A percentile compares a stretch with the other conserved stretches of the same genome.
Evolutionary conservation across 768 basidiomycete species (phyloP).

Genomic region (Mycena haematopus): DNA sequence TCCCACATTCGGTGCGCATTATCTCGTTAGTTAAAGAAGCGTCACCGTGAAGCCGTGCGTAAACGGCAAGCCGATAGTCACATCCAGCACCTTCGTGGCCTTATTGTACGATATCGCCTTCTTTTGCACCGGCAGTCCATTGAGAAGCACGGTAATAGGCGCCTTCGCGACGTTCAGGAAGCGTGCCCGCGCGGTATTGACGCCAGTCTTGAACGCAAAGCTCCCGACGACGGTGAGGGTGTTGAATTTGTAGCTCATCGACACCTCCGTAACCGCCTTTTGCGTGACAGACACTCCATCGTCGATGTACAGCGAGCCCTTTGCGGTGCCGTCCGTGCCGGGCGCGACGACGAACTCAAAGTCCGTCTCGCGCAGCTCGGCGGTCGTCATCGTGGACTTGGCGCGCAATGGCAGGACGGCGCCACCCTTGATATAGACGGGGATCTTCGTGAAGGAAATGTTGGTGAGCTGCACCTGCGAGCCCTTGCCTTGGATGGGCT

Average conservation of each 20-base stretch:
- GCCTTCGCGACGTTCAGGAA: slow-evolving; percentile 44
- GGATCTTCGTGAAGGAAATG: slow-evolving; percentile 63
- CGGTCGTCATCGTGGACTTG: slow-evolving; percentile 65
- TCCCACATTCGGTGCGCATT: neutral
- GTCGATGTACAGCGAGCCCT: slow-evolving; percentile 64
- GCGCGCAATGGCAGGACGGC: slow-evolving; percentile 62
- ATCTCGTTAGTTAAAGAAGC: slow-evolving; percentile 7
- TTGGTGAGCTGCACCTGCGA: slow-evolving; percentile 49
- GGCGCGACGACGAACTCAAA: slow-evolving; percentile 73
- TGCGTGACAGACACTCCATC: slow-evolving; percentile 62
- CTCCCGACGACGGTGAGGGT: slow-evolving; percentile 42
- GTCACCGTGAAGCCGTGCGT: slow-evolving; percentile 41
- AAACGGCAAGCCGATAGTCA: slow-evolving; percentile 47
- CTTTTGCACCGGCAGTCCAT: slow-evolving; percentile 35
- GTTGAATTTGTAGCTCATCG: slow-evolving; percentile 40
- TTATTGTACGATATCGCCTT: slow-evolving; percentile 43
- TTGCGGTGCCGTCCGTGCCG: slow-evolving; percentile 54
- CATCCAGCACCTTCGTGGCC: slow-evolving; percentile 49
- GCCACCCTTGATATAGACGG: slow-evolving; percentile 68
- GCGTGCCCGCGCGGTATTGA: slow-evolving; percentile 43
- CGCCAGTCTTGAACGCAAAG: slow-evolving; percentile 46
- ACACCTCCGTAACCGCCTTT: slow-evolving; percentile 39
- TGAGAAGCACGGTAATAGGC: slow-evolving; percentile 39
- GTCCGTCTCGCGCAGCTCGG: slow-evolving; percentile 55
- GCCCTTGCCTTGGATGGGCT: slow-evolving; percentile 56